These are phyloP conservation scores for Tremellales sp. DNA, from an alignment of 1,284 basidiomycete species.

Conservation along the genomic window DNA sequence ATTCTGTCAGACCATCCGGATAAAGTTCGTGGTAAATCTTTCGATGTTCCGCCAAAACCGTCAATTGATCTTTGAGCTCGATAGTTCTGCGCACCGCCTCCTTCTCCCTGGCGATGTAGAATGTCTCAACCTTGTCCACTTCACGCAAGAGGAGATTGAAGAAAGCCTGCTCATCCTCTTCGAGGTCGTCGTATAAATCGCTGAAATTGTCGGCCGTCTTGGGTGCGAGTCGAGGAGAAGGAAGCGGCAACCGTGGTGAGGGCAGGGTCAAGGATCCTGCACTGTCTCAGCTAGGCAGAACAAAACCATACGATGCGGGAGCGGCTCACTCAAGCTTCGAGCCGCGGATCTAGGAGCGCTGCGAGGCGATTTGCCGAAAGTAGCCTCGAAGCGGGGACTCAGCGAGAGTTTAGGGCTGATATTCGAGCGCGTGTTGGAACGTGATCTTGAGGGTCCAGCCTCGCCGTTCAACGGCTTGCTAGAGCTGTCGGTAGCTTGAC, in stretches of 20 bases:
- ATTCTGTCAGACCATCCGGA: conserved; percentile 37
- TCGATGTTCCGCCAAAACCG: conserved; percentile 68
- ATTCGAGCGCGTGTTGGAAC: not conserved
- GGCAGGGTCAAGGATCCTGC: conserved; percentile 34
- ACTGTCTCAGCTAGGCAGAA: not conserved
- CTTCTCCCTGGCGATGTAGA: conserved; percentile 69
- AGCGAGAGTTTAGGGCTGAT: not conserved
- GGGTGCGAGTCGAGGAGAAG: not conserved
- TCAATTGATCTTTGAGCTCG: conserved; percentile 65
- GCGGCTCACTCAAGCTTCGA: too few relatives aligned
- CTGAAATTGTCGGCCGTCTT: conserved; percentile 24
- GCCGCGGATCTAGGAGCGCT: too few relatives aligned
- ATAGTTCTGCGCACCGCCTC: conserved; percentile 60
- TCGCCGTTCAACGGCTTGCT: not conserved
- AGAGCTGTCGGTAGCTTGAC: not conserved
- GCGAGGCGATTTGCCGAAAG: not conserved
- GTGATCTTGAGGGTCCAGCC: not conserved
- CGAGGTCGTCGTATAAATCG: conserved; percentile 38
- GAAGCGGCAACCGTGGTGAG: conserved; percentile 23
- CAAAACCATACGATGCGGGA: too few relatives aligned
- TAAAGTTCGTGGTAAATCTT: conserved; percentile 59
- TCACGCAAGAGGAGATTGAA: conserved; percentile 70
- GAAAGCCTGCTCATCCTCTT: conserved; percentile 62
- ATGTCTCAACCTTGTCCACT: conserved; percentile 74
- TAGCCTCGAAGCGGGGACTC: not conserved